A percentile compares a stretch with the other conserved stretches of the same genome.
Evolutionary conservation across 192 early-diverging fungal genomes (phyloP).

Genomic region (Umbelopsis sp.): DNA sequence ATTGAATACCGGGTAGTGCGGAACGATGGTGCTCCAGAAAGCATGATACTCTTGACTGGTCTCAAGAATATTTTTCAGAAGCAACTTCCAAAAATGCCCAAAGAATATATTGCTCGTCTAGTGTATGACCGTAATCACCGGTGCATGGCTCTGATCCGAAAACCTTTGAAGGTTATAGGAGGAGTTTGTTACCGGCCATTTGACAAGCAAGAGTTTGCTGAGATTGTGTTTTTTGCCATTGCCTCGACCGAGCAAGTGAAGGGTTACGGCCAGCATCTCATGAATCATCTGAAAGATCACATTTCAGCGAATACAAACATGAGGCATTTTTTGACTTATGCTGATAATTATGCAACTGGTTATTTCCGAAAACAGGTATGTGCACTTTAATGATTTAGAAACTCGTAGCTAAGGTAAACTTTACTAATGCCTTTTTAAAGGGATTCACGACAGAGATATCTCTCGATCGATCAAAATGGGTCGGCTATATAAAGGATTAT

Average conservation of each 20-base stretch:
- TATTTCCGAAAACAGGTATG: conserved; percentile 95
- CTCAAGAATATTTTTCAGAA: conserved; percentile 97
- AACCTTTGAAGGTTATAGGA: conserved; percentile 79
- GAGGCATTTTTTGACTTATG: conserved; percentile 94
- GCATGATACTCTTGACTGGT: conserved; percentile 88
- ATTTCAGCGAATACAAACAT: conserved; percentile 73
- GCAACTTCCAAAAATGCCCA: conserved; percentile 98
- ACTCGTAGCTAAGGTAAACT: background rate
- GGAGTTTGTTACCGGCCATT: conserved; percentile 97
- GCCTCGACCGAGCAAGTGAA: conserved; percentile 90
- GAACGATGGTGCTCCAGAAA: conserved; percentile 80
- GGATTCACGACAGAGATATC: conserved; percentile 98
- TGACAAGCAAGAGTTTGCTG: conserved; percentile 85
- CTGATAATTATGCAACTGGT: conserved; percentile 98
- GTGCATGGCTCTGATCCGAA: conserved; percentile 78
- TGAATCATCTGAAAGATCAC: conserved; percentile 97
- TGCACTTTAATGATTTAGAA: background rate
- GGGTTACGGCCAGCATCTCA: conserved; percentile 96
- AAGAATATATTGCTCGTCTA: conserved; percentile 95
- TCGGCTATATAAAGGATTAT: conserved; percentile 99
- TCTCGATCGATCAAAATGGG: conserved; percentile 90
- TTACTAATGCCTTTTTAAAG: conserved; percentile 32
- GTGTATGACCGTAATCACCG: conserved; percentile 94
- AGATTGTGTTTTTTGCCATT: conserved; percentile 99
- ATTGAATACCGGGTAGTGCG: conserved; percentile 76